phyloP scores from a whole-genome alignment of 1,284 basidiomycete species.

The Omphalotus olearius region DNA sequence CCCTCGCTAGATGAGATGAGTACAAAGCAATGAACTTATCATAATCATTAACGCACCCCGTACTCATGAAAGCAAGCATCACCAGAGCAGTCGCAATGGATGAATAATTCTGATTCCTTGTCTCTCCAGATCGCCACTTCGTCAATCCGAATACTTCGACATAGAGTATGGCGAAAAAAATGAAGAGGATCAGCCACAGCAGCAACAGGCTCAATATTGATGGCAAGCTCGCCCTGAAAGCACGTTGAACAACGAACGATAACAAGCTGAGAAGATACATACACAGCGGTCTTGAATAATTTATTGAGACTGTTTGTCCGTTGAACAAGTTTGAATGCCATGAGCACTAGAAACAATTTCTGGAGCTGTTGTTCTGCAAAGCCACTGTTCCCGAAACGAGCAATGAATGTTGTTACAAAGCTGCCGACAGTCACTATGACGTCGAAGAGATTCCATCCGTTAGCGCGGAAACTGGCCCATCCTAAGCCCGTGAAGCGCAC shows the following conservation, averaged over 20 bases:
- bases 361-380: conserved; percentile 73
- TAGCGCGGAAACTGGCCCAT: conserved; percentile 78
- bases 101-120: conserved; percentile 77
- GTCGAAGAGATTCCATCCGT: conserved; percentile 95
- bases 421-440: conserved; percentile 80
- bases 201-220: conserved; percentile 84
- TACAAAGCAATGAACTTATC: conserved; percentile 10
- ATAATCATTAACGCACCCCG: conserved; percentile 45
- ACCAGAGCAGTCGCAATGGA: conserved; percentile 79
- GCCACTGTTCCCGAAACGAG: conserved; percentile 53
- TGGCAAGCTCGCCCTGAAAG: conserved; percentile 75
- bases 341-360: conserved; percentile 91
- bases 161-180: conserved; percentile 90
- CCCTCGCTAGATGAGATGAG: conserved; percentile 57
- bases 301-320: conserved; percentile 88
- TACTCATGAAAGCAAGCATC: conserved; percentile 81
- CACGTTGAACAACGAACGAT: conserved; percentile 1
- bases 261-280: conserved; percentile 28
- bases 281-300: conserved; percentile 95
- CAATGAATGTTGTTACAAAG: conserved; percentile 80
- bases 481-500: conserved; percentile 85
- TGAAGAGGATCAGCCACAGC: conserved; percentile 89
- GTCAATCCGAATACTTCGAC: conserved; percentile 94
- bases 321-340: conserved; percentile 94
- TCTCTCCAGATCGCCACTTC: conserved; percentile 77